Conservation (phyloP, 116 monocot genomes). For the Trichopus zeylanicus region DNA sequence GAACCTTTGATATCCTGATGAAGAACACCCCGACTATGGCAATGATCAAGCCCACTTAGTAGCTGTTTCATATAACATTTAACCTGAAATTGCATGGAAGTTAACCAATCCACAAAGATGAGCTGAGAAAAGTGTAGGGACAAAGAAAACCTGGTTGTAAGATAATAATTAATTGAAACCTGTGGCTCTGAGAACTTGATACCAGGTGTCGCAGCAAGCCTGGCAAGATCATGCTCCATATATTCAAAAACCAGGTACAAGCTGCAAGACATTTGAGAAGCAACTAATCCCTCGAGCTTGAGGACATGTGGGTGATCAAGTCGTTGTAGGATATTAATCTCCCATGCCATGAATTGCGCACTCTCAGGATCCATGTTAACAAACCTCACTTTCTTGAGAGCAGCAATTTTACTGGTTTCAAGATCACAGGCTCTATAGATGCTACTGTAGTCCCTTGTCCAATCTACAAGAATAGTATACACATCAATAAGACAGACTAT, state of each 20-base stretch:
- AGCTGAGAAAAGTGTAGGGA: neutral
- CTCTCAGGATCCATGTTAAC: slow-evolving; percentile 58
- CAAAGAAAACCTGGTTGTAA: neutral
- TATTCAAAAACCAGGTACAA: slow-evolving; percentile 57
- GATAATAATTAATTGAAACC: slow-evolving; percentile 11
- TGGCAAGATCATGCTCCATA: slow-evolving; percentile 67
- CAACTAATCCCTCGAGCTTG: slow-evolving; percentile 45
- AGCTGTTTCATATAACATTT: slow-evolving; percentile 43
- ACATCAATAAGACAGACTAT: too few relatives aligned
- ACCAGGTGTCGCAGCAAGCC: slow-evolving; percentile 44
- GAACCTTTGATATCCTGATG: slow-evolving; percentile 64
- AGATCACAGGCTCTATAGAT: slow-evolving; percentile 54
- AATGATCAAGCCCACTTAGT: slow-evolving; percentile 36
- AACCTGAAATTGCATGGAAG: slow-evolving; percentile 18
- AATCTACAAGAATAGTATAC: slow-evolving; percentile 22
- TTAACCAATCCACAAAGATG: slow-evolving; percentile 14
- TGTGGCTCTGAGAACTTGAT: slow-evolving; percentile 44
- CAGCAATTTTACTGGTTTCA: slow-evolving; percentile 44
- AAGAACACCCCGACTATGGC: slow-evolving; percentile 30
- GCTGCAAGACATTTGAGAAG: slow-evolving; percentile 45
- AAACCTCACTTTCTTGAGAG: slow-evolving; percentile 59
- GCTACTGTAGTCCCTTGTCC: slow-evolving; percentile 66
- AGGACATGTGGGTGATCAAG: slow-evolving; percentile 58
- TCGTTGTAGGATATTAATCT: slow-evolving; percentile 44
- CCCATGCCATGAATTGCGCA: slow-evolving; percentile 58